phyloP scores from a whole-genome alignment of 2,329 filamentous ascomycete species.

The Beauveria sp. region DNA sequence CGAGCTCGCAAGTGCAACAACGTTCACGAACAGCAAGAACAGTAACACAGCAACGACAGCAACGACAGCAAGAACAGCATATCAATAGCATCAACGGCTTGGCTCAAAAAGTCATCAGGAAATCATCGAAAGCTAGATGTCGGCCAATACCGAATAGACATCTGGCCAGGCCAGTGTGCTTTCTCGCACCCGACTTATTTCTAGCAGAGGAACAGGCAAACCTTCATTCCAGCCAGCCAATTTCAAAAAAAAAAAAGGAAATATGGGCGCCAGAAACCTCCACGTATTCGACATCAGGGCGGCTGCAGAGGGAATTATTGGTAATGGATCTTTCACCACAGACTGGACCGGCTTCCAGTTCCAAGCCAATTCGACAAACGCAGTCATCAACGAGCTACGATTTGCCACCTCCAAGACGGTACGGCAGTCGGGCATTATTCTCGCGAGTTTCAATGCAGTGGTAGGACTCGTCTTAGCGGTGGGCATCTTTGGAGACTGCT shows the following conservation, averaged over 20 bases:
- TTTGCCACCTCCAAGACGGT: slow-evolving; percentile 49
- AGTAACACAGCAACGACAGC: background rate
- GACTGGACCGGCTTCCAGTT: slow-evolving; percentile 22
- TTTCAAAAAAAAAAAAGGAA: background rate
- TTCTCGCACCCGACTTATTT: background rate
- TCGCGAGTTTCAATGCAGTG: slow-evolving; percentile 53
- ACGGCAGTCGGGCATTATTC: slow-evolving; percentile 53
- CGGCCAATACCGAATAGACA: background rate
- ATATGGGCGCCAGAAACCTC: background rate
- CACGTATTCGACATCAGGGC: background rate
- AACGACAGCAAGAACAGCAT: too few relatives aligned
- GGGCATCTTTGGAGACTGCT: slow-evolving; percentile 51
- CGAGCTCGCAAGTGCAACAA: background rate
- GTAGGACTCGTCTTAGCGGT: slow-evolving; percentile 48
- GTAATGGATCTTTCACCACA: slow-evolving; percentile 2
- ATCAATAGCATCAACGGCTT: too few relatives aligned
- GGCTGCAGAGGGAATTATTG: background rate
- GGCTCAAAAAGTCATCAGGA: too few relatives aligned
- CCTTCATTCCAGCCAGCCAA: background rate
- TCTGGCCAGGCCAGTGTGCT: slow-evolving; percentile 7
- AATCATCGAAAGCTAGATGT: background rate
- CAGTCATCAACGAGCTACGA: slow-evolving; percentile 42
- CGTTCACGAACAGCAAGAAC: background rate
- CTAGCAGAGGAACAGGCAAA: background rate
- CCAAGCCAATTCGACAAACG: slow-evolving; percentile 34